Evolutionary conservation across 257 asterid species (phyloP).

Genomic region (Gentiana straminea): DNA sequence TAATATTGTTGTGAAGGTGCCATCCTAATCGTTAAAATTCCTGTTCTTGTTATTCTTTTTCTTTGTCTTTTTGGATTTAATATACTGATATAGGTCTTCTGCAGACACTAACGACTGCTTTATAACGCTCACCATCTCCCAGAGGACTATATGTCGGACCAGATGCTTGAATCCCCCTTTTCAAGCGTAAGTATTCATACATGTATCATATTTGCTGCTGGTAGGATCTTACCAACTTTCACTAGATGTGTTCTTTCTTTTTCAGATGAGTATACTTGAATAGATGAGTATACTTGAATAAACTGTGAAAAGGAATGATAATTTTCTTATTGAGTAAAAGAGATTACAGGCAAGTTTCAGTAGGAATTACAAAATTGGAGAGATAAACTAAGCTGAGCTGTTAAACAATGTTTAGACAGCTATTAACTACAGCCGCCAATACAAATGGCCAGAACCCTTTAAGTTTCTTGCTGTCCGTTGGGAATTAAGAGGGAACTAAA

Average conservation of each 20-base stretch:
- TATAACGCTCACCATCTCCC: conserved; percentile 38
- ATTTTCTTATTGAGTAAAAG: background rate
- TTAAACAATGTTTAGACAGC: too few relatives aligned
- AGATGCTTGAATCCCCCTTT: conserved; percentile 37
- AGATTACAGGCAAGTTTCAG: background rate
- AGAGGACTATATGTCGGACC: conserved; percentile 32
- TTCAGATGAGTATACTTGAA: background rate
- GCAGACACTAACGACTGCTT: conserved; percentile 29
- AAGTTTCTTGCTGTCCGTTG: too few relatives aligned
- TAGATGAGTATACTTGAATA: background rate
- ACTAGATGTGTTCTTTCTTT: background rate
- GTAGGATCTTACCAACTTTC: background rate
- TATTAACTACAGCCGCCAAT: too few relatives aligned
- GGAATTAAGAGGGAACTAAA: too few relatives aligned
- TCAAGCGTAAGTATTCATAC: conserved; percentile 33
- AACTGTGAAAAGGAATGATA: too few relatives aligned
- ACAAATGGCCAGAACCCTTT: too few relatives aligned
- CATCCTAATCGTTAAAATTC: background rate
- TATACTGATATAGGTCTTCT: conserved; percentile 4
- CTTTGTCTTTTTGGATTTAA: background rate
- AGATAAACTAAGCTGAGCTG: too few relatives aligned
- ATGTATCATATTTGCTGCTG: background rate
- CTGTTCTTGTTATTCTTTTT: background rate
- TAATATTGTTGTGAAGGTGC: background rate
- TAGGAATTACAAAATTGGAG: background rate